Percentiles rank a stretch among this genome's conserved stretches.
phyloP scores from a whole-genome alignment of 2,329 filamentous ascomycete genomes.

The Colletotrichum lentis region DNA sequence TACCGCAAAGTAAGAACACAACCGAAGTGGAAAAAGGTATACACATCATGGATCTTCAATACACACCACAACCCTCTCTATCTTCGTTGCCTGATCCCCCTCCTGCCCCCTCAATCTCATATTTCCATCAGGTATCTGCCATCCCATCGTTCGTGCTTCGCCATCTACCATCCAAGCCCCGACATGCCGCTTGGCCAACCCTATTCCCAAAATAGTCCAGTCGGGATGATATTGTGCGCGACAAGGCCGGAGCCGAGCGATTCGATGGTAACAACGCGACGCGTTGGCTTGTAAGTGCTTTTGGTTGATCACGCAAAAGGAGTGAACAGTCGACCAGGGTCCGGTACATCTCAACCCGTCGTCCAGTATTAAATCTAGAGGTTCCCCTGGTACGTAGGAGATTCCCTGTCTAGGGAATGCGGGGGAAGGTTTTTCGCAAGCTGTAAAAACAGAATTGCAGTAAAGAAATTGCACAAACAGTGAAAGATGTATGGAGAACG shows the following conservation, averaged over 20 bases:
- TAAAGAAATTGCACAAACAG: constrained; percentile 37
- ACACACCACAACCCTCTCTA: constrained; percentile 33
- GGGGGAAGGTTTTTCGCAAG: constrained; percentile 26
- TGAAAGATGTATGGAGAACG: constrained; percentile 39
- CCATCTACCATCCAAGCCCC: constrained; percentile 26
- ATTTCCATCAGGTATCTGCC: constrained; percentile 15
- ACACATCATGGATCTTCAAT: constrained; percentile 36
- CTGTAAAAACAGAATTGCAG: constrained; percentile 32
- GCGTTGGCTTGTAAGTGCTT: constrained; percentile 25
- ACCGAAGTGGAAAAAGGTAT: constrained; percentile 14
- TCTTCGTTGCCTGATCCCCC: constrained; percentile 32
- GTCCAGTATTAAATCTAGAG: constrained; percentile 56
- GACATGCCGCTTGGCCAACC: constrained; percentile 15
- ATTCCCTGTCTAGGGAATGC: constrained; percentile 35
- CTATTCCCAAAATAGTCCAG: constrained; percentile 23
- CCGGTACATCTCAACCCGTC: constrained; percentile 37
- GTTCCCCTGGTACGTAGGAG: constrained; percentile 51
- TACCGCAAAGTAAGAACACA: neutral
- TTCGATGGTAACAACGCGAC: constrained; percentile 4
- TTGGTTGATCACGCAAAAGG: constrained; percentile 38
- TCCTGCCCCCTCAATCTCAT: constrained; percentile 19
- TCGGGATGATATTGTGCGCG: constrained; percentile 9
- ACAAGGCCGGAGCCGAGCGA: constrained; percentile 6
- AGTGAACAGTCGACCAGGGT: constrained; percentile 44
- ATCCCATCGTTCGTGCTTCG: constrained; percentile 5